These are phyloP conservation scores for Larix sibirica DNA, from an alignment of 83 land plant genomes.

Conservation along the genomic window DNA sequence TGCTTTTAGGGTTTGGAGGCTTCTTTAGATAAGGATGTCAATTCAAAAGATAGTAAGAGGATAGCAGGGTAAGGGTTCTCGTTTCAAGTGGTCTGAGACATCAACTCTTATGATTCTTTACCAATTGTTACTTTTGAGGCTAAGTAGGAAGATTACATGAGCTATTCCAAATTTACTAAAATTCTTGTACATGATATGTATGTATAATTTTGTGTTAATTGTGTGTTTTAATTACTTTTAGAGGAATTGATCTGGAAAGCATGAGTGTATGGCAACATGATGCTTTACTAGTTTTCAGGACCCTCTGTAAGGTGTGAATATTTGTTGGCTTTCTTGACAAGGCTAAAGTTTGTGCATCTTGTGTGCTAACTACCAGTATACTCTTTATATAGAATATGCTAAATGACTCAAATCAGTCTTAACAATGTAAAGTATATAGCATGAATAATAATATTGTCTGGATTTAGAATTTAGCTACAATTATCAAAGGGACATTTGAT, in stretches of 20 bases:
- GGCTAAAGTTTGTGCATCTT: background rate
- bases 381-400: no score
- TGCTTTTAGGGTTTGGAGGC: constrained; percentile 88
- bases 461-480: no score
- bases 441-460: no score
- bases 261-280: constrained; percentile 78
- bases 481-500: no score
- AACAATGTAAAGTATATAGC: no score
- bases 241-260: constrained; percentile 84
- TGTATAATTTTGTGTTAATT: background rate
- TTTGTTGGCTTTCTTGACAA: constrained; percentile 6
- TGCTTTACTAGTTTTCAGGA: constrained; percentile 88
- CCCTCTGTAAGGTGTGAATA: no score
- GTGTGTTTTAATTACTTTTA: constrained; percentile 22
- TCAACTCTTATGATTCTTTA: background rate
- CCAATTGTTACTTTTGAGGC: no score
- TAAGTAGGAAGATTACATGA: background rate
- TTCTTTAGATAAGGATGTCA: constrained; percentile 86
- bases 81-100: background rate
- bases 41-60: constrained; percentile 74
- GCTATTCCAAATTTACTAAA: background rate
- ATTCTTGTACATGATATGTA: background rate
- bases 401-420: no score
- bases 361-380: no score
- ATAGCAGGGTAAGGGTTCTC: constrained; percentile 47